Percentiles rank a stretch among this genome's conserved stretches.
Conservation (phyloP, 176 grass and related monocot genomes). For the Alopecurus myosuroides region DNA sequence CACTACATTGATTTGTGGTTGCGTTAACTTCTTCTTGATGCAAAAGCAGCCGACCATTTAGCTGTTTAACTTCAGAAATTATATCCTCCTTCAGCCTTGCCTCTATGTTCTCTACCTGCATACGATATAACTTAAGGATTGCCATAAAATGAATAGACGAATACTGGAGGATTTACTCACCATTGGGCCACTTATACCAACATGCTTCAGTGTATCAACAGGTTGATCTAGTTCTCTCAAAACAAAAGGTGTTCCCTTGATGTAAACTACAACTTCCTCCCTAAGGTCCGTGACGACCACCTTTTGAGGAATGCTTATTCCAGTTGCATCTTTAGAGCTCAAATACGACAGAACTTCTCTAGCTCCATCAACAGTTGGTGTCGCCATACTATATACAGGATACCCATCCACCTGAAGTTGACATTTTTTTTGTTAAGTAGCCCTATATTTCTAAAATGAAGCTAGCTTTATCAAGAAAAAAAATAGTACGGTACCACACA, state of each 20-base stretch:
- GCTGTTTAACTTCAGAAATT: conserved; percentile 69
- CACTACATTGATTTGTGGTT: conserved; percentile 49
- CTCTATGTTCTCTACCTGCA: conserved; percentile 89
- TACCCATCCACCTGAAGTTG: conserved; percentile 82
- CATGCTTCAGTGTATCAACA: conserved; percentile 99
- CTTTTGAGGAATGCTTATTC: conserved; percentile 44
- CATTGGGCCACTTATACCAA: conserved; percentile 92
- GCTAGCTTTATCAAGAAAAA: background rate
- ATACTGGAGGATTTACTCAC: conserved; percentile 46
- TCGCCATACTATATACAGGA: conserved; percentile 97
- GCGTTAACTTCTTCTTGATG: conserved; percentile 77
- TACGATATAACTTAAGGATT: conserved; percentile 23
- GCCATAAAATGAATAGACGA: background rate
- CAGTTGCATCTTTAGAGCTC: conserved; percentile 66
- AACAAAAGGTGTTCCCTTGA: conserved; percentile 92
- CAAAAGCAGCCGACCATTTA: conserved; percentile 73
- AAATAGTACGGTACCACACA: background rate
- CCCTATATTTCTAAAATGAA: conserved; percentile 7
- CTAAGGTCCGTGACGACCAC: conserved; percentile 76
- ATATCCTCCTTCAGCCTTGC: conserved; percentile 95
- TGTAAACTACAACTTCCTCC: conserved; percentile 96
- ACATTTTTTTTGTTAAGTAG: conserved; percentile 15
- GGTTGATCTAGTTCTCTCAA: conserved; percentile 96
- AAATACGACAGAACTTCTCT: conserved; percentile 87
- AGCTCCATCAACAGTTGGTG: conserved; percentile 89